Evolutionary conservation across 2,329 filamentous ascomycete genomes (phyloP).

Genomic region (Ophiostoma australiae): DNA sequence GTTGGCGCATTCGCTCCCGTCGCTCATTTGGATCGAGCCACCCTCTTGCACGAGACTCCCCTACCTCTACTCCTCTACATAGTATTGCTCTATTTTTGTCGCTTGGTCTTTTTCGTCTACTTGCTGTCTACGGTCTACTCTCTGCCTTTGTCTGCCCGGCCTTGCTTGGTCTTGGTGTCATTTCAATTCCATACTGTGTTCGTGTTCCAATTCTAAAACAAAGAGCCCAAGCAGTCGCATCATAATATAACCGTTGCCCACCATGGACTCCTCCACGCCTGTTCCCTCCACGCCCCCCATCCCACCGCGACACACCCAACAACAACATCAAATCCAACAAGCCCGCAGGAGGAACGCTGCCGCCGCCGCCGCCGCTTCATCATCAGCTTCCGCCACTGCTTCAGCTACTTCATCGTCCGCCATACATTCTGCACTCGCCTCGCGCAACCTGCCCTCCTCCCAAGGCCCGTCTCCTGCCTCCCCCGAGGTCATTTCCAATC

Average conservation of each 20-base stretch:
- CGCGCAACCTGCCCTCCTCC: conserved; percentile 25
- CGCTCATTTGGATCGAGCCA: conserved; percentile 13
- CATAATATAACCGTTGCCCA: conserved; percentile 17
- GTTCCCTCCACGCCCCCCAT: conserved; percentile 29
- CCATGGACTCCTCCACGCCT: conserved; percentile 25
- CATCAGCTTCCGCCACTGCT: neutral
- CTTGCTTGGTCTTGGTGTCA: conserved; percentile 8
- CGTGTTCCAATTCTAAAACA: conserved; percentile 8
- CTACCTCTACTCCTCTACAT: neutral
- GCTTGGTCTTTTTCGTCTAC: conserved; percentile 15
- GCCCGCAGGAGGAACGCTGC: conserved; percentile 32
- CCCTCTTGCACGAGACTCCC: neutral
- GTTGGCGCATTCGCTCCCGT: conserved; percentile 16
- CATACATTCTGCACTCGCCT: neutral
- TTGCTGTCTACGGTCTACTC: conserved; percentile 2
- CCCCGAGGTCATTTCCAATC: conserved; percentile 64
- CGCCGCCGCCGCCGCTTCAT: neutral
- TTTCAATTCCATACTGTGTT: conserved; percentile 7
- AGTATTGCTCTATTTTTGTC: conserved; percentile 16
- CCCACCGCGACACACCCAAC: conserved; percentile 31
- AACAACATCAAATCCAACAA: conserved; percentile 29
- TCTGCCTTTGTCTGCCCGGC: neutral
- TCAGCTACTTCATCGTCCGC: conserved; percentile 5
- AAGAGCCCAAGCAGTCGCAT: conserved; percentile 16
- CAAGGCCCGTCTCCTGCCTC: conserved; percentile 26